Evolutionary conservation across 1,284 basidiomycete genomes (phyloP), one percentile per base, ranked within the genome.

Genomic region (Cryptococcus sp.): DNA sequence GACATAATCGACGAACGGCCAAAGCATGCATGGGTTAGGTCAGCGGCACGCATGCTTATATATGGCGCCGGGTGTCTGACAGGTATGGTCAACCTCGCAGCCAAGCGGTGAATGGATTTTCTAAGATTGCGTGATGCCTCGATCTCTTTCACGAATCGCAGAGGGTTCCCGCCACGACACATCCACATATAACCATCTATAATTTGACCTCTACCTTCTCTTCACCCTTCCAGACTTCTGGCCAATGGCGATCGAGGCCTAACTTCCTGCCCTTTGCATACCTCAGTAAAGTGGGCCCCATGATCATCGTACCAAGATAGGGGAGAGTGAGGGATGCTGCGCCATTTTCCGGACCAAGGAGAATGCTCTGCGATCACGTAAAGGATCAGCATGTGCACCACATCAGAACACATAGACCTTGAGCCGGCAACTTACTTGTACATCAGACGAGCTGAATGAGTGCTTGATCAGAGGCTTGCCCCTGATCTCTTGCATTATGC

Each of bases 401-500:
- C 19, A 17, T 16, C 22, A 17, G 29, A 34, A 13, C 13, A 11
- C 13, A 38, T 16, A 40, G 38, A 43, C 10, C 8, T 19, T 11
- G 17, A 19, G 20, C 26, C 20, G 13, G 10, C 25, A 10, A 67
- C 65, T 51, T 37, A 69, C 61, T n/a, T 68, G 49, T 22, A 49
- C 61, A 50, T 58, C 46, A n/a, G 57, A 46, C 17, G 40, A 37
- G 8, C 58, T 52, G 3, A 54, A 56, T 16, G 43, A 46, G 63
- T 69, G 71, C 10, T 61, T 60, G 57, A 67, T 63, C 3, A 70
- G 48, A 15, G 57, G 50, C 53, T 67, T 67, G 20, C 65, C 65
- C 34, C 66, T 65, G 55, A 73, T 46, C 22, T 67, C 68, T 23
- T 63, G 61, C 6, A 70, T 54, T 43, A 76, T 65, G 56, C 70